Base-by-base conservation (phyloP, 805 yeast species). In the Wickerhamiella bombiphila region DNA sequence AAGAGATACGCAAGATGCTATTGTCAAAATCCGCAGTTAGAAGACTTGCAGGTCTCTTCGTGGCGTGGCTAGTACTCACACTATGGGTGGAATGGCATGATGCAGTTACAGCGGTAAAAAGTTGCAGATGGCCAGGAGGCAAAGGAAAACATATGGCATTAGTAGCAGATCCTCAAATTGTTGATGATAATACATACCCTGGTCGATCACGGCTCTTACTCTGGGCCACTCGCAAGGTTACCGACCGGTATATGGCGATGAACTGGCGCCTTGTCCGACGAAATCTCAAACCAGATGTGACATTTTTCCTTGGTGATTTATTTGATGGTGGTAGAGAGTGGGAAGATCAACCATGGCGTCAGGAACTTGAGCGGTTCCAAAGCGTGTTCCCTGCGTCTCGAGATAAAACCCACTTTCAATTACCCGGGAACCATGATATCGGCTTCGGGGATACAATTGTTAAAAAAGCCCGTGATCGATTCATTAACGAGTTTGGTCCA, bases 381-480 rank as follows among this genome's bases (percentile, higher is more conserved):
- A 44, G 55, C 1, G 70, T 91, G 3, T 88, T 80, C 56, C 19
- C 14, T 6, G 37, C 32, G 2, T 29, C 32, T 13, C 15, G 9
- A 6, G 33, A 30, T 6, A 16, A n/a, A 7, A 22, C 18, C 7
- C 48, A 42, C 20, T 29, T 25, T 29, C 24, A 29, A 15, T 48
- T 70, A 22, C 94, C 95, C 0, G 99, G 98, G 1, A 91, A 91
- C 54, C 99, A 91, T 55, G 99, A 91, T 54, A 82, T 93, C 45
- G 99, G 99, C 0, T 88, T 79, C 59, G 94, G 91, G 21, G 71
- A 75, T 42, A 72, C 74, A 0, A 72, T 91, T 13, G 64, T 72
- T 14, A 64, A 66, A 19, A 57, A 64, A 1, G 72, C 76, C 18
- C 58, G 70, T 32, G 58, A 70, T 25, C 60, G 97, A 46, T 91